phyloP scores from a whole-genome alignment of 345 rosid genomes.

The Reutealis trisperma region DNA sequence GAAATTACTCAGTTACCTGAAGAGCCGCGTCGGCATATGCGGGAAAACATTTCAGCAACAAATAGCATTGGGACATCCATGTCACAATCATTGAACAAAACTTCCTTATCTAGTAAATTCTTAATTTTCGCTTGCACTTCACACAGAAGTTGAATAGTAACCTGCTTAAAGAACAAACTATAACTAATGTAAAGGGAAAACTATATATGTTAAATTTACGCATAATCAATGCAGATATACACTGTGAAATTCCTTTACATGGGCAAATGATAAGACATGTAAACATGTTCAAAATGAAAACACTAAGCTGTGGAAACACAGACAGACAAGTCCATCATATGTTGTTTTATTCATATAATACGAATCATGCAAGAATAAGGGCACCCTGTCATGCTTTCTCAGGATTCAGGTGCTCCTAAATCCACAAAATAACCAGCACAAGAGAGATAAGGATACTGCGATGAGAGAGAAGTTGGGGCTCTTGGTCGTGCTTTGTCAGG shows the following conservation, averaged over 20 bases:
- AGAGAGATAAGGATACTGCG: slow-evolving; percentile 82
- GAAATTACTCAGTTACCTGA: slow-evolving; percentile 59
- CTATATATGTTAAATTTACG: slow-evolving; percentile 9
- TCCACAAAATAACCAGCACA: slow-evolving; percentile 11
- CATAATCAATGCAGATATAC: neutral
- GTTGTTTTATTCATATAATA: neutral
- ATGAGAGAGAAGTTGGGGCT: slow-evolving; percentile 61
- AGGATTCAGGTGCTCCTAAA: neutral
- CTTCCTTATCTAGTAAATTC: slow-evolving; percentile 16
- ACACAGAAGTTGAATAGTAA: slow-evolving; percentile 61
- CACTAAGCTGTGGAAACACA: neutral
- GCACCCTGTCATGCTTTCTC: neutral
- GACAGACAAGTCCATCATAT: neutral
- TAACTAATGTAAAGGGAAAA: slow-evolving; percentile 49
- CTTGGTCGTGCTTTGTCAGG: slow-evolving; percentile 82
- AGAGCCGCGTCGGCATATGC: slow-evolving; percentile 90
- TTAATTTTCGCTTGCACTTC: slow-evolving; percentile 45
- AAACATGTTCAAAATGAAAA: neutral
- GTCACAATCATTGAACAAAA: slow-evolving; percentile 24
- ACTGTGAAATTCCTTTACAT: neutral
- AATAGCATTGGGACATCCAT: slow-evolving; percentile 49
- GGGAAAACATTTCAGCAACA: slow-evolving; percentile 70
- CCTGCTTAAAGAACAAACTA: slow-evolving; percentile 79
- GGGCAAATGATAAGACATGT: neutral
- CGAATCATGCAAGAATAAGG: neutral